These are phyloP conservation scores for Apocynum venetum DNA, from an alignment of 257 asterid genomes.

Conservation along the genomic window DNA sequence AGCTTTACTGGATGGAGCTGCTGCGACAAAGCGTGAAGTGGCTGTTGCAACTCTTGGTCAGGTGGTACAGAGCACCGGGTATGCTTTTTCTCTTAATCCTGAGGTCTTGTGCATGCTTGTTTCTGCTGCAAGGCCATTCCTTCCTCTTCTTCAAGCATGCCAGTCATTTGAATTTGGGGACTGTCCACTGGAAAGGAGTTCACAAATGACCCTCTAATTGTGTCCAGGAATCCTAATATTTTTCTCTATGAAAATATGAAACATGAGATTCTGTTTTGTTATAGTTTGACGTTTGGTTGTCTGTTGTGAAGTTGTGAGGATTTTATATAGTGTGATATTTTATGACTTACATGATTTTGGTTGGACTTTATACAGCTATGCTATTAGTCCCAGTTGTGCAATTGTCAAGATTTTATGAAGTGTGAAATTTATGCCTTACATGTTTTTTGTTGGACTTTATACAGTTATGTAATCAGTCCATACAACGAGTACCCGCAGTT, in stretches of 20 bases:
- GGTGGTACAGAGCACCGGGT: constrained; percentile 99
- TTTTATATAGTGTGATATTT: background rate
- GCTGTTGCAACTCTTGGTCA: constrained; percentile 98
- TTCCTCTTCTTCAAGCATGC: background rate
- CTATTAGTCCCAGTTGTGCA: constrained; percentile 34
- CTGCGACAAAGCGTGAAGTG: constrained; percentile 94
- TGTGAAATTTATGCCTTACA: constrained; percentile 9
- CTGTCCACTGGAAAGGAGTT: background rate
- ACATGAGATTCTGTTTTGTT: background rate
- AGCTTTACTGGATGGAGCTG: constrained; percentile 93
- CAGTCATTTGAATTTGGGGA: background rate
- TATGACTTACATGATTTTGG: constrained; percentile 13
- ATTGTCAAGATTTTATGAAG: background rate
- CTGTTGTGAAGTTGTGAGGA: background rate
- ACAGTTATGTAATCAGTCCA: constrained; percentile 92
- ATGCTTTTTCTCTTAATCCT: constrained; percentile 26
- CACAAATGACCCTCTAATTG: background rate
- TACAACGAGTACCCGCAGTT: constrained; percentile 87
- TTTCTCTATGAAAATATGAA: background rate
- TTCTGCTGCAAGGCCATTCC: background rate
- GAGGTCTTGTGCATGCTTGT: background rate
- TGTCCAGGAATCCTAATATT: background rate
- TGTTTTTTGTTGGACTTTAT: constrained; percentile 21
- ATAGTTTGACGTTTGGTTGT: background rate
- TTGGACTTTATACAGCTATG: constrained; percentile 54